A percentile compares a stretch with the other conserved stretches of the same genome.
Conservation (phyloP, 2,329 filamentous ascomycete species). For the Penicillium sp. region DNA sequence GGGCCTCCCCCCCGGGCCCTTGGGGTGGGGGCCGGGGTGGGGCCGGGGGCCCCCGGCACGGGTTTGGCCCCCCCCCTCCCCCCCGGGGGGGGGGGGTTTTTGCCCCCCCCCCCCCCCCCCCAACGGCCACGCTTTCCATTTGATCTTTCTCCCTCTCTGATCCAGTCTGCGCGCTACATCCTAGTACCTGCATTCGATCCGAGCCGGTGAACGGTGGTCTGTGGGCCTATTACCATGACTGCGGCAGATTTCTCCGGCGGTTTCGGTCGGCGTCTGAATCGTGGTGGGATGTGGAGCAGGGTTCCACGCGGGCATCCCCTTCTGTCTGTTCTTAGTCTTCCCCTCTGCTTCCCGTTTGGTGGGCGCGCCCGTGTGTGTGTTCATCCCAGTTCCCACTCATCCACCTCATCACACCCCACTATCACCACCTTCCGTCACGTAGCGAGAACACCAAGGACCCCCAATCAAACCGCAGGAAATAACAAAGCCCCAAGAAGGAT, state of each 20-base stretch:
- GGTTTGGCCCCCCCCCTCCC: no score
- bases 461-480: neutral
- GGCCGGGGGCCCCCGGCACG: no score
- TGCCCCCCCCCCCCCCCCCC: no score
- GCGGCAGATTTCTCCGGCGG: conserved; percentile 23
- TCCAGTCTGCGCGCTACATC: conserved; percentile 21
- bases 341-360: neutral
- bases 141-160: neutral
- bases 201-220: conserved; percentile 30
- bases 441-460: neutral
- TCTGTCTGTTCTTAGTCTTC: neutral
- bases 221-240: conserved; percentile 21
- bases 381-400: neutral
- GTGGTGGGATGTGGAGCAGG: neutral
- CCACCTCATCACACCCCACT: neutral
- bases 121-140: conserved; percentile 9
- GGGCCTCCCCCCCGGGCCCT: no score
- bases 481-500: neutral
- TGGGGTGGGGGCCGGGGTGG: no score
- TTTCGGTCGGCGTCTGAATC: conserved; percentile 4
- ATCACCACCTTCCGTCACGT: neutral
- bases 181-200: conserved; percentile 34
- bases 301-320: conserved; percentile 6
- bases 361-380: neutral
- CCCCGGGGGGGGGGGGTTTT: no score